Evolutionary conservation across 139 green algal species (phyloP).

Genomic region (Mesostigma viride): DNA sequence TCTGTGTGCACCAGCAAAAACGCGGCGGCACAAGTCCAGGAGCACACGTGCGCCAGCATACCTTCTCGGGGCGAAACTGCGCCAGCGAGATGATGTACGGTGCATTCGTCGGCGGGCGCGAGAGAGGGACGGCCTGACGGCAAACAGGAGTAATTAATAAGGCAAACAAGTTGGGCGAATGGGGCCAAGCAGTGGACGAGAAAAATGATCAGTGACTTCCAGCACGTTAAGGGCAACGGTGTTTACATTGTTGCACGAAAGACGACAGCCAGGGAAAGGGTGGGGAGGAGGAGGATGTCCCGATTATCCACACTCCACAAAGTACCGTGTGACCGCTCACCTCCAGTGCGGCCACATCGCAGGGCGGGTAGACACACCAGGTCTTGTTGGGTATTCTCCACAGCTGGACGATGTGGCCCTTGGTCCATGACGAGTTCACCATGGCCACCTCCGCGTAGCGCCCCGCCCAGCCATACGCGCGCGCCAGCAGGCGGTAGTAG

Average conservation of each 20-base stretch:
- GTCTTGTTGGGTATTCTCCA: slow-evolving; percentile 51
- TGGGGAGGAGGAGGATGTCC: too few relatives aligned
- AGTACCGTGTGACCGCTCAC: too few relatives aligned
- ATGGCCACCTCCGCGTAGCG: slow-evolving; percentile 42
- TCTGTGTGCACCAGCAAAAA: background rate
- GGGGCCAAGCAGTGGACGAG: too few relatives aligned
- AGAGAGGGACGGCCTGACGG: slow-evolving; percentile 41
- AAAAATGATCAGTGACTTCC: too few relatives aligned
- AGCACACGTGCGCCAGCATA: background rate
- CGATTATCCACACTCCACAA: too few relatives aligned
- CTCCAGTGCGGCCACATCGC: slow-evolving; percentile 60
- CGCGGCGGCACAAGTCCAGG: background rate
- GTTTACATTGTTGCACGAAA: too few relatives aligned
- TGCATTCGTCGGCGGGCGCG: slow-evolving; percentile 39
- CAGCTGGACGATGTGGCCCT: slow-evolving; percentile 62
- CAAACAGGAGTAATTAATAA: too few relatives aligned
- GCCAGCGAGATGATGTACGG: slow-evolving; percentile 72
- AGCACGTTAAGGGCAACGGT: too few relatives aligned
- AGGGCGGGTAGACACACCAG: slow-evolving; percentile 72
- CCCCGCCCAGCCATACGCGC: slow-evolving; percentile 51
- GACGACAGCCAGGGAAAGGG: too few relatives aligned
- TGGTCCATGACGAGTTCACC: slow-evolving; percentile 91
- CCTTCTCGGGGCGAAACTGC: slow-evolving; percentile 92
- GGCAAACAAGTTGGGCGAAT: too few relatives aligned
- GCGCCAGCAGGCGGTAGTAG: slow-evolving; percentile 74